Percentiles rank a stretch among this genome's conserved stretches.
These are phyloP conservation scores for Globisporangium nodosum DNA, from an alignment of 352 stramenopile genomes.

Conservation along the genomic window DNA sequence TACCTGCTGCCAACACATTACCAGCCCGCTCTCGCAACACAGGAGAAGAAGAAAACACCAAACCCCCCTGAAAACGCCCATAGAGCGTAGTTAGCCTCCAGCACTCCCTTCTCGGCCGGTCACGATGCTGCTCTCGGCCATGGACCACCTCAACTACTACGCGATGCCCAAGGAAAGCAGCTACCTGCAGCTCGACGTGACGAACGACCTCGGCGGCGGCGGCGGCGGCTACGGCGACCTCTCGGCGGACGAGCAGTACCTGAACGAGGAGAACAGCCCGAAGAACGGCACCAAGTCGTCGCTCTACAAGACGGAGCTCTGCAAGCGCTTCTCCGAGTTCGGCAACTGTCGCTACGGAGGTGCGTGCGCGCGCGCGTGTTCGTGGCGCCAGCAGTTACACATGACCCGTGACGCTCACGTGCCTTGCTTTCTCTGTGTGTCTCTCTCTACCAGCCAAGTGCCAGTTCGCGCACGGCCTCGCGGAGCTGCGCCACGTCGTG, in stretches of 20 bases:
- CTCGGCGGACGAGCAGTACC: slow-evolving; percentile 47
- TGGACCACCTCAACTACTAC: slow-evolving; percentile 84
- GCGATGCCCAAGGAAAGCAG: slow-evolving; percentile 60
- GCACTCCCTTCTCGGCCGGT: not conserved
- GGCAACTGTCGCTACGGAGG: slow-evolving; percentile 84
- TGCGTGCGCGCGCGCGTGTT: slow-evolving; percentile 9
- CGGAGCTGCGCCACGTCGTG: slow-evolving; percentile 76
- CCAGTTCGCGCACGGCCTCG: slow-evolving; percentile 81
- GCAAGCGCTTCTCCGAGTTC: slow-evolving; percentile 84
- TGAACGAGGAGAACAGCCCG: slow-evolving; percentile 78
- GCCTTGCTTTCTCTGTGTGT: not conserved
- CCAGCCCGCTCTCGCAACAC: too few relatives aligned
- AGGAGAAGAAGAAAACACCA: too few relatives aligned
- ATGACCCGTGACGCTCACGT: not conserved
- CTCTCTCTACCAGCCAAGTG: slow-evolving; percentile 59
- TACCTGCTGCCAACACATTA: not conserved
- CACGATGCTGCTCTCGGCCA: slow-evolving; percentile 72
- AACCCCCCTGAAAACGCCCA: too few relatives aligned
- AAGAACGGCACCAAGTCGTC: slow-evolving; percentile 85
- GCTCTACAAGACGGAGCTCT: slow-evolving; percentile 86
- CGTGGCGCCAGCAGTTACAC: not conserved
- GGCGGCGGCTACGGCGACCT: slow-evolving; percentile 29
- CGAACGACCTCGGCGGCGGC: slow-evolving; percentile 19
- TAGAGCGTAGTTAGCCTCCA: too few relatives aligned
- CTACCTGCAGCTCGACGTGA: slow-evolving; percentile 57